Evolutionary conservation across 345 rosid genomes (phyloP), one percentile per base, ranked within the genome.

Genomic region (Syzygium aromaticum): DNA sequence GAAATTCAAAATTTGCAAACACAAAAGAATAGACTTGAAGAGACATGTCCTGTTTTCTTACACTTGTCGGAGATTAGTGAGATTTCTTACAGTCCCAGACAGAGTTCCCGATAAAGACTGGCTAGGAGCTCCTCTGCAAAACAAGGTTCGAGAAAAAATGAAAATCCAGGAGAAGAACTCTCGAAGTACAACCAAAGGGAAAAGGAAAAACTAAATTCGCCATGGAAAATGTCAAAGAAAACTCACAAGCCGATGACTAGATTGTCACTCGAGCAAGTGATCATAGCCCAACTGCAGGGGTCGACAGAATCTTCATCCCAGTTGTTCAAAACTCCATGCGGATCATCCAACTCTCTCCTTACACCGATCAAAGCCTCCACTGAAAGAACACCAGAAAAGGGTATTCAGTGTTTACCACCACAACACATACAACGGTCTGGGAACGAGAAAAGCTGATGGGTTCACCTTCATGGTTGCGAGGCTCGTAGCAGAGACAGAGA

Each of bases 211-310:
- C 28, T 16, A 52, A 46, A 52, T 61, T 53, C 51, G 51, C 59
- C 64, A 22, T 53, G 27, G 51, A 46, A 51, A 33, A 54, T 14
- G 49, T 17, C 38, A 15, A 33, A 78, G 25, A 28, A 64, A 63
- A 93, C 98, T 78, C 86, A 97, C 99, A 97, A 84, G 94, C 95
- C 95, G 88, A 86, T 91, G 54, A 96, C 98, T 85, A 96, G 97
- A 87, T 95, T 96, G 61, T 94, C 99, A 28, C 93, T 15, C 54
- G 98, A 97, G 85, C 98, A 97, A 92, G 95, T 91, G 90, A 97
- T 90, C 98, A 97, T 94, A 30, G 98, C 96, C 99, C 99, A 97
- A 86, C 98, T 97, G 88, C 99, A 97, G 51, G 99, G 99, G 93
- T 97, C 99, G 86, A 97, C 98, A 63, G 98, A 96, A 83, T 94